Conservation (phyloP, 2,329 filamentous ascomycete genomes). For the Penicillium sp. region DNA sequence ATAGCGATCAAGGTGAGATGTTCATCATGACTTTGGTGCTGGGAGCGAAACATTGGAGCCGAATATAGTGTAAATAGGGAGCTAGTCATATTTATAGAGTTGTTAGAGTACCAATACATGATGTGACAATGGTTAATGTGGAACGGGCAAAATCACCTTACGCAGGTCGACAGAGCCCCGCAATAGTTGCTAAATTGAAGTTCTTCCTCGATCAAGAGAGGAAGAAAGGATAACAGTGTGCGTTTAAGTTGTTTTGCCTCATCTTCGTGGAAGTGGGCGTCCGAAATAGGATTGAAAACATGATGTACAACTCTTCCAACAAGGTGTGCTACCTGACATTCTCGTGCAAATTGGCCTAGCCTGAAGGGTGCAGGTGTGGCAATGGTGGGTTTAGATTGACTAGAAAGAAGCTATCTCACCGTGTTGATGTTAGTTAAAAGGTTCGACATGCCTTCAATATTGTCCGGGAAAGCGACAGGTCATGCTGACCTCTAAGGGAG, state of each 20-base stretch:
- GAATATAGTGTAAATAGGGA: not conserved
- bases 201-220: conserved; percentile 1
- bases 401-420: not conserved
- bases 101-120: not conserved
- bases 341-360: not conserved
- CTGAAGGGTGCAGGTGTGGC: not conserved
- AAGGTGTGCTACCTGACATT: not conserved
- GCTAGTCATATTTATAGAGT: not conserved
- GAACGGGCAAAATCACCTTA: not conserved
- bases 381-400: not conserved
- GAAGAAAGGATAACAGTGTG: not conserved
- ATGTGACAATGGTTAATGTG: too few species aligned
- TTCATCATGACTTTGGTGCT: not conserved
- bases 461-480: not conserved
- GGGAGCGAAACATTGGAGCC: not conserved
- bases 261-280: not conserved
- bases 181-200: not conserved
- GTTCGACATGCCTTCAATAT: not conserved
- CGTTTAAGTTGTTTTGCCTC: not conserved
- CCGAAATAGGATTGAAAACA: not conserved
- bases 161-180: not conserved
- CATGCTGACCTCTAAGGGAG: not conserved
- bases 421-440: not conserved
- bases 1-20: not conserved
- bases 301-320: not conserved